These are phyloP conservation scores for Anastatica hierochuntica DNA, from an alignment of 345 rosid species.

Conservation along the genomic window DNA sequence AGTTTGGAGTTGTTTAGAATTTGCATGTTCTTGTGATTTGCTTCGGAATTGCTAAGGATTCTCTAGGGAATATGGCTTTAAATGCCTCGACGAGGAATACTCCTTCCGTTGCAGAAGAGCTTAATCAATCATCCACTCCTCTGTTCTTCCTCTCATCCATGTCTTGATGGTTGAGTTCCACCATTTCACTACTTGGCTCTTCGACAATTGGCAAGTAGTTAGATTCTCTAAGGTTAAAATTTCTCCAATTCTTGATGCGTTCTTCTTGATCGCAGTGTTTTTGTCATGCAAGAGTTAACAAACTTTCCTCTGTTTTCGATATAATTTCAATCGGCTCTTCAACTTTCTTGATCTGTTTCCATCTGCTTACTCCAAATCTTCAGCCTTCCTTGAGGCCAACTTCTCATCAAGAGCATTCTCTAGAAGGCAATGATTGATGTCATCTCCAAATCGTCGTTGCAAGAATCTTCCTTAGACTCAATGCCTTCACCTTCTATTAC, in stretches of 20 bases:
- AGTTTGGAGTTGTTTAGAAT: neutral
- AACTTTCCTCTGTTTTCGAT: no score
- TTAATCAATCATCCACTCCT: conserved; percentile 83
- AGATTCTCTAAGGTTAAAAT: conserved; percentile 19
- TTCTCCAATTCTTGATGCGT: conserved; percentile 22
- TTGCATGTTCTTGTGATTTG: neutral
- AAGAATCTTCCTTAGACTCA: no score
- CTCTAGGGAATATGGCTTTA: conserved; percentile 43
- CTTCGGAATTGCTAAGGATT: conserved; percentile 27
- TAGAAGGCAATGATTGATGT: no score
- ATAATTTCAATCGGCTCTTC: no score
- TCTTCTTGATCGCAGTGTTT: neutral
- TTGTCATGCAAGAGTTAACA: no score
- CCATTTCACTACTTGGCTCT: conserved; percentile 45
- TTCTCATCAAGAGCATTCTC: no score
- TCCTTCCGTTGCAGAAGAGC: conserved; percentile 63
- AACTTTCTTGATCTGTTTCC: no score
- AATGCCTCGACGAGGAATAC: conserved; percentile 80
- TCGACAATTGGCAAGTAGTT: conserved; percentile 42
- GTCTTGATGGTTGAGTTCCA: conserved; percentile 54
- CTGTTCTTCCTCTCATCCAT: conserved; percentile 49
- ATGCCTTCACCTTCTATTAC: no score
- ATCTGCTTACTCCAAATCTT: no score
- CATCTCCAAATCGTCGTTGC: no score
- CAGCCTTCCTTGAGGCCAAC: no score